Evolutionary conservation across 208 protist genomes (phyloP).

Genomic region (Herpetomonas tarakana): DNA sequence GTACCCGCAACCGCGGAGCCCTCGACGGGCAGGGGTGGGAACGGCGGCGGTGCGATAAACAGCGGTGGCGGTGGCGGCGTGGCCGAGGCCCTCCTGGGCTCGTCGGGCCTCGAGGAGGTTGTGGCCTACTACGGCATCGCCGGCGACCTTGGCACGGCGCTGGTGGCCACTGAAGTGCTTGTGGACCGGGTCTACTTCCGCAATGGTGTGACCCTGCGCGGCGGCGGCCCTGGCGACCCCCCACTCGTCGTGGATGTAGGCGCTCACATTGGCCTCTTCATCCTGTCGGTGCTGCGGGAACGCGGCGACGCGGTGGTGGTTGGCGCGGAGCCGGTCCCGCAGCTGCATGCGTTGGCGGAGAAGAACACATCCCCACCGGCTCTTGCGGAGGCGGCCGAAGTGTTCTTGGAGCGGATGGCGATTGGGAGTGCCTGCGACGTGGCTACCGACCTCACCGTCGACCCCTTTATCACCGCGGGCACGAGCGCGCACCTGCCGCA

Average conservation of each 20-base stretch:
- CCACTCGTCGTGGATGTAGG: constrained; percentile 42
- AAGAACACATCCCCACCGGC: constrained; percentile 17
- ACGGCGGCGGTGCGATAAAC: background rate
- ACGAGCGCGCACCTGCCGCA: constrained; percentile 22
- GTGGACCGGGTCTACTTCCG: constrained; percentile 24
- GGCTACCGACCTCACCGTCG: constrained; percentile 13
- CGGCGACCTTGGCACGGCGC: constrained; percentile 26
- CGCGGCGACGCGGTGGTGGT: constrained; percentile 24
- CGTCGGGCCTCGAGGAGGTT: background rate
- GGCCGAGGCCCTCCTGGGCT: background rate
- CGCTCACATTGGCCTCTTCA: constrained; percentile 45
- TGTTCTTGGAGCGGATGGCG: constrained; percentile 21
- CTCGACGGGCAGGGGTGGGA: background rate
- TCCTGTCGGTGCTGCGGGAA: constrained; percentile 14
- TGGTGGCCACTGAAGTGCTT: constrained; percentile 40
- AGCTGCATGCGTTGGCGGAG: constrained; percentile 13
- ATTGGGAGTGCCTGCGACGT: constrained; percentile 2
- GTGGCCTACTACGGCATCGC: constrained; percentile 16
- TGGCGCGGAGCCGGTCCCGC: constrained; percentile 29
- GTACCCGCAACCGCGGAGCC: background rate
- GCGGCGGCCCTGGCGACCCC: background rate
- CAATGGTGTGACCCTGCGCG: constrained; percentile 22
- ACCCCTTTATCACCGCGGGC: constrained; percentile 26
- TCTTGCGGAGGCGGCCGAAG: background rate
- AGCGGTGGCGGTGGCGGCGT: background rate